A percentile compares a stretch with the other conserved stretches of the same genome.
These are phyloP conservation scores for Geotrichum klebahnii DNA, from an alignment of 1,139 yeast species.

Conservation along the genomic window DNA sequence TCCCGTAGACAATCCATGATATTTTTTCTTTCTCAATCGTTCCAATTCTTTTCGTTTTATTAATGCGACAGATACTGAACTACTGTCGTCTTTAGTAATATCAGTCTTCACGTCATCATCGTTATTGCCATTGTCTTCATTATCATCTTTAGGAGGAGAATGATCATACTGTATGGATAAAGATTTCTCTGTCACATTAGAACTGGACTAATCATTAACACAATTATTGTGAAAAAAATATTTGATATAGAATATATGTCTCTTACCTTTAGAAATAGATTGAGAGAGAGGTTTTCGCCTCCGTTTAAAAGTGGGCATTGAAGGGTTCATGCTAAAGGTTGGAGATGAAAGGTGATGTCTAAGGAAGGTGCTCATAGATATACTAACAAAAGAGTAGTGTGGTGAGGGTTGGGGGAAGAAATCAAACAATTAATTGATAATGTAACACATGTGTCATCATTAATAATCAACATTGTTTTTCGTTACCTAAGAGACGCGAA, in stretches of 20 bases:
- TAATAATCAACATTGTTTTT: no score
- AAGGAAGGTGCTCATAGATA: no score
- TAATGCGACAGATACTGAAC: background rate
- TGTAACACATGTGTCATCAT: no score
- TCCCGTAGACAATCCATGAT: background rate
- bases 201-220: background rate
- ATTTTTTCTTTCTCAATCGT: background rate
- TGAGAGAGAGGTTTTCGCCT: background rate
- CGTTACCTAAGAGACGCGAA: no score
- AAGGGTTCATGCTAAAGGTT: background rate
- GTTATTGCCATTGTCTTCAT: no score
- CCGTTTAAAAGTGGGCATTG: background rate
- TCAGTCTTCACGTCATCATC: no score
- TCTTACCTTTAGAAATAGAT: background rate
- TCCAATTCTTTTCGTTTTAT: slow-evolving; percentile 1
- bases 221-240: background rate
- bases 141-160: background rate
- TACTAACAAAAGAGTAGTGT: no score
- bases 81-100: no score
- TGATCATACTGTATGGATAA: background rate
- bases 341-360: background rate
- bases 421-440: no score
- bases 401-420: no score
- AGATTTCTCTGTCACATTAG: background rate
- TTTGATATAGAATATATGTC: background rate